A percentile compares a stretch with the other conserved stretches of the same genome.
These are phyloP conservation scores for Melaleuca alternifolia DNA, from an alignment of 345 rosid species.

Conservation along the genomic window DNA sequence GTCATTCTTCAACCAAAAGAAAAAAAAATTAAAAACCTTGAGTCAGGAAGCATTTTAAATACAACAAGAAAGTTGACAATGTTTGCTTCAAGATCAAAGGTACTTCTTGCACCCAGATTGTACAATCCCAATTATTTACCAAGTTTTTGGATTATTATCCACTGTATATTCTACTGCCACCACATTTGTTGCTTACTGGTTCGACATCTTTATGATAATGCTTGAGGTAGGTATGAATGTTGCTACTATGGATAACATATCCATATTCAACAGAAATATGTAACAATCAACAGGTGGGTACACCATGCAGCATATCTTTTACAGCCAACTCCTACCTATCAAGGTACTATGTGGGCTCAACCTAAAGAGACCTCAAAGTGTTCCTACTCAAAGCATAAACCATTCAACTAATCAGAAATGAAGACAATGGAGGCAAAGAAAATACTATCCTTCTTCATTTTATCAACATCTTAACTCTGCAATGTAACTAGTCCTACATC, in stretches of 20 bases:
- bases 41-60: not conserved
- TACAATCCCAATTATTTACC: not conserved
- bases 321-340: not conserved
- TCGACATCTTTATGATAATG: not conserved
- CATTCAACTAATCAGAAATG: not conserved
- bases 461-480: not conserved
- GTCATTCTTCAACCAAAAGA: conserved; percentile 41
- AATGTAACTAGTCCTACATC: not conserved
- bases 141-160: not conserved
- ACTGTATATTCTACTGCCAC: not conserved
- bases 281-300: not conserved
- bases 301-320: not conserved
- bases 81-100: not conserved
- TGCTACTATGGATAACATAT: not conserved
- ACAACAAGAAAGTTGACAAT: not conserved
- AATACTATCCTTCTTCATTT: not conserved
- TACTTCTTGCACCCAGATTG: not conserved
- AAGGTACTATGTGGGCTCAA: not conserved
- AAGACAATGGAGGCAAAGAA: not conserved
- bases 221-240: not conserved
- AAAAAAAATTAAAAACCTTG: not conserved
- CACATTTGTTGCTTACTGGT: not conserved
- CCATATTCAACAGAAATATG: not conserved
- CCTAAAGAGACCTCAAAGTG: not conserved
- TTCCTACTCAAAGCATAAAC: not conserved